Base-by-base conservation (phyloP, 192 early-diverging fungal genomes). In the Coemansia sp. region DNA sequence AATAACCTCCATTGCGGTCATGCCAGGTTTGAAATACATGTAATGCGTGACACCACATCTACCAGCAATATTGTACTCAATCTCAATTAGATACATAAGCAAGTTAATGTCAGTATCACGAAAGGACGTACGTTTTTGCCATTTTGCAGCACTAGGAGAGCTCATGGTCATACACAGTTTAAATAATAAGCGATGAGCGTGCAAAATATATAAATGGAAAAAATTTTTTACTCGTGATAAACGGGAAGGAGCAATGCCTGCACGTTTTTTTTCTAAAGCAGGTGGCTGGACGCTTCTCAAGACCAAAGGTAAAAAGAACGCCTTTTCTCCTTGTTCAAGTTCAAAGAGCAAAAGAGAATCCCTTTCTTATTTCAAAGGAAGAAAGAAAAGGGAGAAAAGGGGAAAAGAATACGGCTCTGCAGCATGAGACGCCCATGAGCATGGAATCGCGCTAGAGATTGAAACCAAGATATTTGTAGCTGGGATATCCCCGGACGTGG, bases 11-110 rank as follows among this genome's bases (percentile, higher is more conserved):
- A 13, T 58, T 58, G 55, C 30, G 16, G 55, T 17, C 55, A 58
- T 32, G 55, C 30, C 55, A n/a, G 55, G 55, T 32, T 16, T 58
- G 30, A 58, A 58, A 17, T 58, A 58, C 30, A 58, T 33, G 30
- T 33, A 58, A n/a, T 17, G 23, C 14, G 10, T 3, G 16, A 6
- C 35, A 14, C 55, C 55, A 35, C 6, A 17, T 16, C n/a, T 58
- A 6, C 30, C 55, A 13, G 30, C 28, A n/a, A 58, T 58, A 14
- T 58, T 58, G 30, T 58, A 58, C 16, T 58, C 55, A 16, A 58
- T 33, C 33, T 58, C 4, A 14, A 58, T 32, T n/a, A 58, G 55
- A 32, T 58, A 58, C 55, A 33, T 32, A 16, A 17, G 55, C 55
- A 49, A 21, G 19, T 49, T n/a, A 19, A 33, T 58, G 30, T 58